A percentile compares a stretch with the other conserved stretches of the same genome.
phyloP scores from a whole-genome alignment of 306 rosid genomes.

The Sicyos edulis region DNA sequence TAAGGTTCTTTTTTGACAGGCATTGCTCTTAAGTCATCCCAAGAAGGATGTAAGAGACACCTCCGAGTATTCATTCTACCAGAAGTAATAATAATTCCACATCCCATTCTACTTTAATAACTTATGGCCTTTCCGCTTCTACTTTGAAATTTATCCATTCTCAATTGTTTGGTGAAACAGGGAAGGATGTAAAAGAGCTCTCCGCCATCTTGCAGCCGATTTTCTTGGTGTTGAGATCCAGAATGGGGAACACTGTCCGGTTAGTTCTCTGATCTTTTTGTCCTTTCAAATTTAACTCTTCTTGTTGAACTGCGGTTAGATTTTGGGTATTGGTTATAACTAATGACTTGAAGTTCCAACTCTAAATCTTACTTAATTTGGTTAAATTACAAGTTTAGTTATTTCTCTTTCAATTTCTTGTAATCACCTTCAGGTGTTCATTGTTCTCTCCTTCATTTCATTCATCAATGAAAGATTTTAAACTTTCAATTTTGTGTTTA shows the following conservation, averaged over 20 bases:
- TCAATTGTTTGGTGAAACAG: slow-evolving; percentile 40
- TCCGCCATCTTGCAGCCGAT: slow-evolving; percentile 74
- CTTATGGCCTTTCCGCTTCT: not conserved
- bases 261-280: slow-evolving; percentile 33
- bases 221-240: slow-evolving; percentile 73
- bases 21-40: slow-evolving; percentile 79
- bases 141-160: not conserved
- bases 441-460: too few species aligned
- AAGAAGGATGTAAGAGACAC: slow-evolving; percentile 76
- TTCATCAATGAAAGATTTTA: too few species aligned
- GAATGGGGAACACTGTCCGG: slow-evolving; percentile 91
- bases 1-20: slow-evolving; percentile 37
- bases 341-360: not conserved
- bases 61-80: slow-evolving; percentile 69
- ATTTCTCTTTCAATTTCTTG: too few species aligned
- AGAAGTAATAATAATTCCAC: slow-evolving; percentile 31
- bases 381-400: too few species aligned
- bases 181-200: slow-evolving; percentile 50
- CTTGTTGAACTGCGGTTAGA: not conserved
- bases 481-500: too few species aligned
- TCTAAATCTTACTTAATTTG: too few species aligned
- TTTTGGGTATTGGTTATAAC: not conserved
- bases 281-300: not conserved
- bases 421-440: too few species aligned
- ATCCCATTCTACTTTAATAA: not conserved